These are phyloP conservation scores for Mallotus repandus DNA, from an alignment of 441 rosid genomes.

Conservation along the genomic window DNA sequence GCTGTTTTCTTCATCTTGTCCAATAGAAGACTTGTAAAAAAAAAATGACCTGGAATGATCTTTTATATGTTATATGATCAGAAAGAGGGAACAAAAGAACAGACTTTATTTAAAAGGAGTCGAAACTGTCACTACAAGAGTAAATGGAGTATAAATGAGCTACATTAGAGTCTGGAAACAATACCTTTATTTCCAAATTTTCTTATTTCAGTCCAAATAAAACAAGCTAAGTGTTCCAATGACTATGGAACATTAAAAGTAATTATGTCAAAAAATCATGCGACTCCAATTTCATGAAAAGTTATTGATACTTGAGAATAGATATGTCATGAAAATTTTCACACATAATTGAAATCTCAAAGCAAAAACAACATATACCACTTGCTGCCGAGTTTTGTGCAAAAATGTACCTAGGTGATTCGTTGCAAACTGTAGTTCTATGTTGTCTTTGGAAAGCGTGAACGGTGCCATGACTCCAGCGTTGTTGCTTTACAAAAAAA, in stretches of 20 bases:
- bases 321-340: not conserved
- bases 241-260: too few relatives aligned
- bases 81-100: not conserved
- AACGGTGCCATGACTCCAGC: conserved; percentile 71
- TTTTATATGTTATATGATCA: not conserved
- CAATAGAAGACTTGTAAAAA: conserved; percentile 55
- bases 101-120: not conserved
- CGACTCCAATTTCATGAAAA: not conserved
- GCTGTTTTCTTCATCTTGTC: conserved; percentile 66
- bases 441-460: conserved; percentile 52
- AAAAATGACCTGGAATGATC: conserved; percentile 57
- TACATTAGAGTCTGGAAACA: too few relatives aligned
- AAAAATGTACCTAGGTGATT: conserved; percentile 53
- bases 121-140: not conserved
- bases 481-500: conserved; percentile 45
- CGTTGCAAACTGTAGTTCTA: conserved; percentile 68
- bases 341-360: not conserved
- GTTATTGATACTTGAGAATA: not conserved
- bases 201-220: too few relatives aligned
- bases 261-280: not conserved
- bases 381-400: not conserved
- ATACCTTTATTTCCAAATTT: too few relatives aligned
- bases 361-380: not conserved
- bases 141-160: not conserved
- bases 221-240: too few relatives aligned